Evolutionary conservation across 176 grass and related monocot genomes (phyloP), one percentile per base, ranked within the genome.

Genomic region (Avena sativa): DNA sequence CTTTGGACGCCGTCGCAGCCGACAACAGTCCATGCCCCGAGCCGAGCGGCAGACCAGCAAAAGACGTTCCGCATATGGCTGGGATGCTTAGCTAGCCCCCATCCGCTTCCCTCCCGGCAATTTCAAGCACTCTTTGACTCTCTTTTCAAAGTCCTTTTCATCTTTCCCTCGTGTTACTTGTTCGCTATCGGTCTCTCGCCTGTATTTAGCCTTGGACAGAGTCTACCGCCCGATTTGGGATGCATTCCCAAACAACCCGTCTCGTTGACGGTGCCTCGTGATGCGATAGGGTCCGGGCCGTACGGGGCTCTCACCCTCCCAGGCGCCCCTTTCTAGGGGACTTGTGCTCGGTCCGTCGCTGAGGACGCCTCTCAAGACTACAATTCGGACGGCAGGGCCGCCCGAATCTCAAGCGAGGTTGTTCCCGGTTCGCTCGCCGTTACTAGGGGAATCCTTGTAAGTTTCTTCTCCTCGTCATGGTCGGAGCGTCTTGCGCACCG

Each of bases 141-240:
- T 92, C 91, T 92, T 92, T 87, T 92, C 91, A 89, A 89, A 79
- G 91, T 93, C 81, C 76, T 93, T 90, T 90, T 93, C 88, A 93
- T 93, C 91, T 90, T 93, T 93, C 85, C 91, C 91, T 90, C 85
- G 81, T 81, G 88, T 81, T 93, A 93, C 91, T 93, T 93, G 91
- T 93, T 93, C 85, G 70, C 91, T 88, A 93, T 93, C 81, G 85
- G 91, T 83, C 91, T 93, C 88, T 93, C 68, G 84, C 91, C 91
- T 51, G 79, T 92, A 92, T 92, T 92, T 89, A 82, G 91, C 84
- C 84, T 92, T 87, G 80, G 83, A 85, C 90, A 70, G 82, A 88
- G 87, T 87, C 79, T 85, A 80, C 81, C 74, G 87, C 87, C 87
- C 74, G 57, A 90, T 83, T 89, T 44, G 87, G 85, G 84, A 70